phyloP scores from a whole-genome alignment of 2,329 filamentous ascomycete genomes.

The Neobulgaria alba region DNA sequence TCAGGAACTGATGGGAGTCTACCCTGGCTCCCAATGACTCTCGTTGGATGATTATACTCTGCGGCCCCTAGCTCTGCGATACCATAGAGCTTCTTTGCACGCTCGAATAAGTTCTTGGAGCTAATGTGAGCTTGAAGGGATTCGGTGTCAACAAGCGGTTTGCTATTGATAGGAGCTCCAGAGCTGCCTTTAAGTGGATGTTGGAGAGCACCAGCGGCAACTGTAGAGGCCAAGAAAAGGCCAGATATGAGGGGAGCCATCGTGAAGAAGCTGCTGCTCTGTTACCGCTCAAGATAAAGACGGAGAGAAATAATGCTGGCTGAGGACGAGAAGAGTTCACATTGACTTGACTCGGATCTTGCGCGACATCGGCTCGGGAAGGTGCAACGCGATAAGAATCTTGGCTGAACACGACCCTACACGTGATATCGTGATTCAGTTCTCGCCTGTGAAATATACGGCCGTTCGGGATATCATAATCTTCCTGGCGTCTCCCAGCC shows the following conservation, averaged over 20 bases:
- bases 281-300: neutral
- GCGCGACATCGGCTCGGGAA: constrained; percentile 1
- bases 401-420: neutral
- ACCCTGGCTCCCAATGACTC: constrained; percentile 62
- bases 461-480: no score
- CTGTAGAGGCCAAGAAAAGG: constrained; percentile 11
- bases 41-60: constrained; percentile 60
- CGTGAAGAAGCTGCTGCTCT: neutral
- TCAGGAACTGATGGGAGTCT: constrained; percentile 10
- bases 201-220: constrained; percentile 13
- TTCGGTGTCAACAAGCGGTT: constrained; percentile 39
- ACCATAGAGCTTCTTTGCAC: constrained; percentile 52
- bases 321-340: neutral
- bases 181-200: constrained; percentile 14
- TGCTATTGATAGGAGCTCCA: constrained; percentile 17
- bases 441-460: no score
- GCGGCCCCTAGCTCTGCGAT: constrained; percentile 50
- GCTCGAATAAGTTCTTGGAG: constrained; percentile 44
- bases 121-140: constrained; percentile 49
- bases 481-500: no score
- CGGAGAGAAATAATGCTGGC: neutral
- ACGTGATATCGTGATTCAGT: neutral
- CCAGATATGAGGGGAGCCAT: constrained; percentile 13
- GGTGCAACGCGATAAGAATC: neutral
- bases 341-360: neutral